Conservation (phyloP, 148 eudicot species). For the Polygonum aviculare region DNA sequence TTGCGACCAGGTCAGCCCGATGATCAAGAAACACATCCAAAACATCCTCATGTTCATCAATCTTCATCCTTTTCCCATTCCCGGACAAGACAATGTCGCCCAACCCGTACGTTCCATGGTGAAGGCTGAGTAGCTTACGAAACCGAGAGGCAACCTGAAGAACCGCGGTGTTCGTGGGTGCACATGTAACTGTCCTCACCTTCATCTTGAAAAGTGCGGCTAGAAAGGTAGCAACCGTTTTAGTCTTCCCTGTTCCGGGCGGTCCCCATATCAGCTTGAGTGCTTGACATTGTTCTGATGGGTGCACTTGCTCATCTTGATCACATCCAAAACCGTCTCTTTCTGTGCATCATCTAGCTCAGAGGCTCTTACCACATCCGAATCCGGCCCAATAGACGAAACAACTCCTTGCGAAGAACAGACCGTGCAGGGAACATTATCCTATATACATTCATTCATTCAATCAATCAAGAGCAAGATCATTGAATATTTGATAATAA, state of each 20-base stretch:
- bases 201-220: conserved; percentile 21
- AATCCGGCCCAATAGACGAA: neutral
- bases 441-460: neutral
- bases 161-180: conserved; percentile 49
- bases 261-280: conserved; percentile 74
- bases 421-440: neutral
- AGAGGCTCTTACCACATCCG: neutral
- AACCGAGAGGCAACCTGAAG: conserved; percentile 27
- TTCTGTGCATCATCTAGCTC: conserved; percentile 33
- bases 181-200: conserved; percentile 40
- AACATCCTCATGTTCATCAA: conserved; percentile 35
- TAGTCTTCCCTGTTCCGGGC: conserved; percentile 61
- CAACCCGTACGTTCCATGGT: conserved; percentile 28
- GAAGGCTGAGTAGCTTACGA: conserved; percentile 10
- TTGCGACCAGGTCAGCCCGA: conserved; percentile 23
- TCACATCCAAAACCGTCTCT: conserved; percentile 29
- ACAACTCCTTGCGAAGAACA: conserved; percentile 3
- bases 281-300: conserved; percentile 23
- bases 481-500: neutral
- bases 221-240: conserved; percentile 35
- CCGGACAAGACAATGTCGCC: conserved; percentile 64
- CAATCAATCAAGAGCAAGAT: neutral
- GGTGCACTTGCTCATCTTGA: conserved; percentile 26
- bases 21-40: conserved; percentile 36
- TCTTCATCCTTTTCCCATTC: conserved; percentile 48